Evolutionary conservation across 2,329 filamentous ascomycete genomes (phyloP).

Genomic region (Fusarium nodosum): DNA sequence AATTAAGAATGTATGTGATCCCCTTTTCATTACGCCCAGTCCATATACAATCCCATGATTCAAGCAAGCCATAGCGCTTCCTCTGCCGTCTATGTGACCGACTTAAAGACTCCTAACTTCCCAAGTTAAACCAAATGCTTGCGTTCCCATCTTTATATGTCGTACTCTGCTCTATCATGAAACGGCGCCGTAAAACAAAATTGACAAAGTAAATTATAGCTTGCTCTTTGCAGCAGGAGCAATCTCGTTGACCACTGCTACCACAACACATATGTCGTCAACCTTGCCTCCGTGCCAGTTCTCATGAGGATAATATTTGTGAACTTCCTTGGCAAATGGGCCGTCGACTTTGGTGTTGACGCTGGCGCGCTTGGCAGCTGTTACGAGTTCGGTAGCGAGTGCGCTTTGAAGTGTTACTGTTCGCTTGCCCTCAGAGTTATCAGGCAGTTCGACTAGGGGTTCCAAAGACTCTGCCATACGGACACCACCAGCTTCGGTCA

Average conservation of each 20-base stretch:
- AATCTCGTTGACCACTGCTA: conserved; percentile 81
- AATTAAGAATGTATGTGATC: conserved; percentile 41
- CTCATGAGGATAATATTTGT: conserved; percentile 87
- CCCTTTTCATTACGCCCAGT: conserved; percentile 37
- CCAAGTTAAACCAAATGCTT: conserved; percentile 47
- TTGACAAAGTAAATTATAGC: conserved; percentile 47
- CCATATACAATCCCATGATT: conserved; percentile 40
- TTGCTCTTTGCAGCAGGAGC: conserved; percentile 51
- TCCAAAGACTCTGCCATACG: conserved; percentile 73
- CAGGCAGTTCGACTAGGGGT: conserved; percentile 53
- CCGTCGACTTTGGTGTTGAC: conserved; percentile 85
- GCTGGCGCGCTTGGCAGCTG: conserved; percentile 87
- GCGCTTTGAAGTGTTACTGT: conserved; percentile 77
- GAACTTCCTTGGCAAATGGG: conserved; percentile 94
- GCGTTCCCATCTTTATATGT: conserved; percentile 48
- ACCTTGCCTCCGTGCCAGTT: conserved; percentile 93
- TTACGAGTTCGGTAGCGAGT: conserved; percentile 82
- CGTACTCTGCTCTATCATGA: conserved; percentile 45
- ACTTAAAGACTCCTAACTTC: conserved; percentile 48
- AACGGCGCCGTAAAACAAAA: conserved; percentile 37
- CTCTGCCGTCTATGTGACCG: conserved; percentile 36
- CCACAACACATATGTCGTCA: conserved; percentile 93
- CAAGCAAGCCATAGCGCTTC: conserved; percentile 31
- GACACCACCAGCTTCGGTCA: conserved; percentile 70
- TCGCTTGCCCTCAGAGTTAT: conserved; percentile 49